phyloP scores from a whole-genome alignment of 345 rosid species.

The Eucalyptus sp. region DNA sequence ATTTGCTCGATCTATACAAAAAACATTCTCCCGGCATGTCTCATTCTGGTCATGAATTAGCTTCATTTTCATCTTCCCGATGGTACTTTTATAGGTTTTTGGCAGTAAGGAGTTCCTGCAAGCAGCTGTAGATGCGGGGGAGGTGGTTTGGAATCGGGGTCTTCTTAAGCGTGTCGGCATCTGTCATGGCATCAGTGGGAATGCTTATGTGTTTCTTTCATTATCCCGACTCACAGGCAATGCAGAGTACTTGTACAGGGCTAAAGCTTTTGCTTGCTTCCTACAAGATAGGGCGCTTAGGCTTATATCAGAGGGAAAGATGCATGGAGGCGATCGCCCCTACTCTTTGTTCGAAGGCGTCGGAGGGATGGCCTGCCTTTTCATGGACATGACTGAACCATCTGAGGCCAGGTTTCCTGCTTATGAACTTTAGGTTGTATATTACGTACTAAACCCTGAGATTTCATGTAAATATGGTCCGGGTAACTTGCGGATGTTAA shows the following conservation, averaged over 20 bases:
- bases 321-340: constrained; percentile 62
- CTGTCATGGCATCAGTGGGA: constrained; percentile 70
- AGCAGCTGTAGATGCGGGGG: constrained; percentile 56
- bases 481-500: background rate
- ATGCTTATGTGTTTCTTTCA: constrained; percentile 46
- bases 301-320: constrained; percentile 38
- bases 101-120: constrained; percentile 43
- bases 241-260: constrained; percentile 27
- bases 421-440: constrained; percentile 28
- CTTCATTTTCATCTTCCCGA: background rate
- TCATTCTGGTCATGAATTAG: background rate
- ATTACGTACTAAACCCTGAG: background rate
- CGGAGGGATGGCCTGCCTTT: constrained; percentile 55
- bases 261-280: constrained; percentile 62
- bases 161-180: constrained; percentile 61
- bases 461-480: background rate
- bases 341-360: constrained; percentile 52
- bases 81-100: constrained; percentile 26
- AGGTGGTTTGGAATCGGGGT: constrained; percentile 56
- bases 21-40: too few relatives aligned
- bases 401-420: constrained; percentile 51
- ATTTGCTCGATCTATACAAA: background rate
- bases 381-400: constrained; percentile 43
- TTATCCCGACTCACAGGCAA: constrained; percentile 43
- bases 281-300: constrained; percentile 34